A percentile compares a stretch with the other conserved stretches of the same genome.
Conservation (phyloP, 371 early-diverging fungal species). For the Rhizomucor miehei region DNA sequence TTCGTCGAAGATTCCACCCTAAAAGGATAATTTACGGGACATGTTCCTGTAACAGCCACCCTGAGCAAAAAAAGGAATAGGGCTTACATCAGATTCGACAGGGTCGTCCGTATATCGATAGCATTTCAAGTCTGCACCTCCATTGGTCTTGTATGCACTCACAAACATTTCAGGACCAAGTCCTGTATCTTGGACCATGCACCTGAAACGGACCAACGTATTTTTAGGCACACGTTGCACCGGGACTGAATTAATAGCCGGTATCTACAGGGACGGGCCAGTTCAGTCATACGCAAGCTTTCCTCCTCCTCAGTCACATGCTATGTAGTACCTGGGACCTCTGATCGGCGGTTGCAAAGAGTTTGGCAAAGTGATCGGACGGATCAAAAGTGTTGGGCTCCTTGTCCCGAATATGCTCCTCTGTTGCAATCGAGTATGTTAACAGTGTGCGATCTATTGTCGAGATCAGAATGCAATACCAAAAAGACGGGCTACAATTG, state of each 20-base stretch:
- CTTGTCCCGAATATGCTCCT: conserved; percentile 11
- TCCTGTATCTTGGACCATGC: conserved; percentile 70
- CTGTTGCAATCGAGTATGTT: background rate
- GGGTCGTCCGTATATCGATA: conserved; percentile 41
- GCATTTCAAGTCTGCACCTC: conserved; percentile 19
- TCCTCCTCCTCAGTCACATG: background rate
- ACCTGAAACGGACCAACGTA: conserved; percentile 59
- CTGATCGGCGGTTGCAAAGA: conserved; percentile 10
- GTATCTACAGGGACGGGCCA: conserved; percentile 31
- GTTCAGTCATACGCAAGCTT: background rate
- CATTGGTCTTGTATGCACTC: conserved; percentile 38
- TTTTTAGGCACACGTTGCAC: conserved; percentile 38
- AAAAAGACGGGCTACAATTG: conserved; percentile 10
- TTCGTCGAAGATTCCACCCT: background rate
- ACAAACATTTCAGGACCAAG: conserved; percentile 62
- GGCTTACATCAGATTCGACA: conserved; percentile 22
- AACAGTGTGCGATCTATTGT: no score
- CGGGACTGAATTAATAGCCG: conserved; percentile 41
- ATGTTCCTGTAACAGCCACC: no score
- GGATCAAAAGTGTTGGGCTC: conserved; percentile 20
- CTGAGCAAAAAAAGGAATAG: background rate
- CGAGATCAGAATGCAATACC: conserved; percentile 9
- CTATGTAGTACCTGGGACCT: conserved; percentile 16
- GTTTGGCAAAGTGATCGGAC: conserved; percentile 10
- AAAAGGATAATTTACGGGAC: no score